Evolutionary conservation across 257 asterid species (phyloP), one percentile per base, ranked within the genome.

Genomic region (Scutellaria galericulata): DNA sequence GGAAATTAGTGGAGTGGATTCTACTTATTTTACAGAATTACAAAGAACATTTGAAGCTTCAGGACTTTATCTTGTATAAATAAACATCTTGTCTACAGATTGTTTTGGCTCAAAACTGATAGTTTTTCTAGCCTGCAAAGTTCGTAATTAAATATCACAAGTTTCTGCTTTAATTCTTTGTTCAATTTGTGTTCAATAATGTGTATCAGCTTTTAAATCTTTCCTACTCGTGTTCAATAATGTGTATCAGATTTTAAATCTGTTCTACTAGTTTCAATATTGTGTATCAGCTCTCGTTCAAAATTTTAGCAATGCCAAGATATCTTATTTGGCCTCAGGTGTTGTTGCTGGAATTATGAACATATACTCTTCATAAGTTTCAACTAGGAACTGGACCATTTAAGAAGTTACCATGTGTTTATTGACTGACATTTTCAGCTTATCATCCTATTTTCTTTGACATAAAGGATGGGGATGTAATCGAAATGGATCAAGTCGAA

Each of bases 21-120:
- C 75, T 64, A 45, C 56, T 48, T 15, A 57, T 73, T 63, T 14
- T 68, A 47, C 39, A 55, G 59, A 57, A 41, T 68, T 55, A 42
- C 42, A 65, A 24, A 24, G 37, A 54, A 46, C 53, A 41, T 31
- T 46, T 59, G 42, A 18, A 11, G n/a, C 61, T 60, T 70, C n/a
- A 58, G 27, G 50, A 45, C 70, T 70, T 53, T 53, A 24, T 59
- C 13, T 64, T 42, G 9, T 42, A 9, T 5, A 15, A 9, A 40
- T 15, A 31, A 18, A 10, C 41, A 15, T 45, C 54, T 65, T 61
- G 24, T 64, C 52, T 42, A 14, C 60, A 59, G 48, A 24, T 12
- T 73, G 46, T 52, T 58, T 66, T 31, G 39, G 53, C 56, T 50
- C 56, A 37, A 64, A 51, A 27, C 41, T 70, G 14, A 50, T 48